Base-by-base conservation (phyloP, 805 yeast genomes). In the Hanseniaspora hatyaiensis region DNA sequence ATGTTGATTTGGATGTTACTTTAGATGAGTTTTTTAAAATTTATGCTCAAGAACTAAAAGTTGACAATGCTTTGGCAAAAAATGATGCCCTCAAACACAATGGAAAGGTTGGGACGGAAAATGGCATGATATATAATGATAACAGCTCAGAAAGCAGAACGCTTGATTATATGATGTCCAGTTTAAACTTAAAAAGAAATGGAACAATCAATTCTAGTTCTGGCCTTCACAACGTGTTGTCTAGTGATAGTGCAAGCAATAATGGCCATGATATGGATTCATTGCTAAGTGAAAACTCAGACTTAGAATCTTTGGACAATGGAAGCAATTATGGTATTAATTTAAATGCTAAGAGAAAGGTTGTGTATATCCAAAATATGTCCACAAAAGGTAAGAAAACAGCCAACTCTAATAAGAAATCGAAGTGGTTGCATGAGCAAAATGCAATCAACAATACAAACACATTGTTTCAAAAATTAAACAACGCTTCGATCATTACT, bases 331-430 rank as follows among this genome's bases (percentile, higher is more conserved):
- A 50, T 41, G 55, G 57, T 36, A 57, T 67, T 23, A 54, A 53
- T 32, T 58, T 53, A 2, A 55, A 69, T 34, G 29, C 11, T 12
- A 37, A 38, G 5, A 86, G 80, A 54, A 78, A 75, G 46, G 80
- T 81, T 8, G 65, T 73, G 0, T 73, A 79, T 43, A 80, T 89
- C 2, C 75, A 85, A 1, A 85, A 85, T 56, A 85, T 83, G 55
- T 88, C 92, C 1, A 84, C 85, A 3, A 74, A 82, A 60, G 82
- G 92, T 18, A 77, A 77, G 42, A 83, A 82, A 59, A 75, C 77
- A 51, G 34, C 34, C 1, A 45, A 45, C 18, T 37, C 49, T 11
- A 83, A 80, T 58, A 80, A 80, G 57, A 77, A 75, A 58, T 94
- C 84, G 52, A 78, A 74, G 55, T 83, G 82, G 85, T 77, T 77